A percentile compares a stretch with the other conserved stretches of the same genome.
phyloP scores from a whole-genome alignment of 495 filamentous ascomycete genomes.

The Xylaria castorea region DNA sequence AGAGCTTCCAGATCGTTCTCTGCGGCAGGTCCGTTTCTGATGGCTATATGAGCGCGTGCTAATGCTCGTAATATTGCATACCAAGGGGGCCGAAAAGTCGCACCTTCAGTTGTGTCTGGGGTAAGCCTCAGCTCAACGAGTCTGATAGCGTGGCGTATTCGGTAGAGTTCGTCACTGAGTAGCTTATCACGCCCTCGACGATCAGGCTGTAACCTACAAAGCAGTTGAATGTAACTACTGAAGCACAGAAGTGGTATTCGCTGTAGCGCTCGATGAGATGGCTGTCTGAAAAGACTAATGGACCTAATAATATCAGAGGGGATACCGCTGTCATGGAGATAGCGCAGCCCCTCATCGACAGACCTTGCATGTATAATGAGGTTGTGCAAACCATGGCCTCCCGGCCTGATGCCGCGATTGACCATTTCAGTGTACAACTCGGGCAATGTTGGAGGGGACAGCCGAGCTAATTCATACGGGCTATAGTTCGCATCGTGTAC shows the following conservation, averaged over 20 bases:
- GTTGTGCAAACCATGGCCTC: constrained; percentile 41
- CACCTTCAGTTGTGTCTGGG: constrained; percentile 34
- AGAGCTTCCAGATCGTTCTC: constrained; percentile 35
- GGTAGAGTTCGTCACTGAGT: constrained; percentile 24
- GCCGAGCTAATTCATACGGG: constrained; percentile 49
- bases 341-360: constrained; percentile 39
- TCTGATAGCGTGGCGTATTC: constrained; percentile 39
- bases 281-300: constrained; percentile 25
- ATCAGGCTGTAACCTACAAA: constrained; percentile 43
- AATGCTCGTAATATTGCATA: constrained; percentile 36
- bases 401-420: constrained; percentile 42
- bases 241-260: constrained; percentile 39
- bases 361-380: constrained; percentile 45
- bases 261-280: constrained; percentile 31
- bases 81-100: constrained; percentile 39
- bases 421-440: constrained; percentile 52
- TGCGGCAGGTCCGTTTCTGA: constrained; percentile 30
- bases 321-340: constrained; percentile 46
- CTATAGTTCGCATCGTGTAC: constrained; percentile 49
- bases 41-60: constrained; percentile 33
- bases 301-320: constrained; percentile 27
- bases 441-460: constrained; percentile 45
- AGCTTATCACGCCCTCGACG: constrained; percentile 28
- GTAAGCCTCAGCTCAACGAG: constrained; percentile 32
- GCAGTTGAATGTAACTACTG: constrained; percentile 48